Evolutionary conservation across 2,329 filamentous ascomycete species (phyloP).

Genomic region (Neocucurbitaria cava): DNA sequence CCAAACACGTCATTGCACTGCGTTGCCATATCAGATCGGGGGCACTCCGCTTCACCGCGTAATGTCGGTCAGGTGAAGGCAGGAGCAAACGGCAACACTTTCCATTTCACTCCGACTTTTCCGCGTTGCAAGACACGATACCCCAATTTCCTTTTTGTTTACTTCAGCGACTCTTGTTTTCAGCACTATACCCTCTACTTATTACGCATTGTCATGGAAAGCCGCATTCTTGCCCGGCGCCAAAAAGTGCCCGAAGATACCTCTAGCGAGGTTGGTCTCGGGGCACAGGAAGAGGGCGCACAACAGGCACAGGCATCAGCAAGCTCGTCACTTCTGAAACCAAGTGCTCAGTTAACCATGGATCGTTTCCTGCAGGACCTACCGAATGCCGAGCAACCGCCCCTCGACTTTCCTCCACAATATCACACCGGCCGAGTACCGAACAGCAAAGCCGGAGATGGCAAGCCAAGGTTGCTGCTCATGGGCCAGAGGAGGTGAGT

Average conservation of each 20-base stretch:
- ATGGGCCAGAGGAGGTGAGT: conserved; percentile 94
- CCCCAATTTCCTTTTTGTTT: conserved; percentile 10
- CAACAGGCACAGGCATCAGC: conserved; percentile 17
- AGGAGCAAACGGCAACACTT: conserved; percentile 11
- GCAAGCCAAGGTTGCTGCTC: conserved; percentile 83
- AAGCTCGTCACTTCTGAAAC: conserved; percentile 43
- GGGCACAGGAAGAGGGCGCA: conserved; percentile 13
- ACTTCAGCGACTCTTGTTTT: conserved; percentile 17
- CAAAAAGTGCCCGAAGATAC: conserved; percentile 26
- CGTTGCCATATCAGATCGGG: conserved; percentile 25
- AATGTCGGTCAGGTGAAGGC: conserved; percentile 38
- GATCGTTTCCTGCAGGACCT: conserved; percentile 54
- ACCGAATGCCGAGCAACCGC: conserved; percentile 49
- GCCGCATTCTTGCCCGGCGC: conserved; percentile 27
- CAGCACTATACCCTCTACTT: conserved; percentile 42
- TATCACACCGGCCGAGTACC: conserved; percentile 54
- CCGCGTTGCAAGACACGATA: conserved; percentile 14
- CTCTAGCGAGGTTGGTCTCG: conserved; percentile 19
- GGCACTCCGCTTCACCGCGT: conserved; percentile 36
- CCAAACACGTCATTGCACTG: conserved; percentile 36
- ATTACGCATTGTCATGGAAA: conserved; percentile 40
- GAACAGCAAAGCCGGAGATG: conserved; percentile 61
- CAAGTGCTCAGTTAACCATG: conserved; percentile 52
- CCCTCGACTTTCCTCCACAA: conserved; percentile 46
- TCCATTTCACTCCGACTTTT: conserved; percentile 13